Evolutionary conservation across 2,329 filamentous ascomycete species (phyloP).

Genomic region (Aspergillus sclerotialis): DNA sequence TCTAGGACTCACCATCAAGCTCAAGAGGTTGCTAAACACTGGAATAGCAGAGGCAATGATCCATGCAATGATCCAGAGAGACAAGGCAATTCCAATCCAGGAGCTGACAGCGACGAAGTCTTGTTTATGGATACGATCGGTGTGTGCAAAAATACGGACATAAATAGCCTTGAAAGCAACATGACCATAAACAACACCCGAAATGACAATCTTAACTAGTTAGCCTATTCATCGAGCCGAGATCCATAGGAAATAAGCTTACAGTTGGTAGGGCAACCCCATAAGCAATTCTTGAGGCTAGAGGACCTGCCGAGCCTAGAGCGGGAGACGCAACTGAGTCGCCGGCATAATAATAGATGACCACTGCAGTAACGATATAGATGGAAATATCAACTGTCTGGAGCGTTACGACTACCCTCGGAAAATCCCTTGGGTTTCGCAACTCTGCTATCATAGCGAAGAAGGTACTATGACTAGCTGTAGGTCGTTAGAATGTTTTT

Average conservation of each 20-base stretch:
- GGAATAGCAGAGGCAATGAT: slow-evolving; percentile 64
- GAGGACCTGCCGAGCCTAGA: slow-evolving; percentile 52
- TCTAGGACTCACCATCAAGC: slow-evolving; percentile 43
- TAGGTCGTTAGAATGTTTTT: slow-evolving; percentile 3
- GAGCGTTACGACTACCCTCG: slow-evolving; percentile 56
- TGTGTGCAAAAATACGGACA: slow-evolving; percentile 54
- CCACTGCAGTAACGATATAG: slow-evolving; percentile 59
- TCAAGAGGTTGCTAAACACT: slow-evolving; percentile 59
- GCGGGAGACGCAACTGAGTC: slow-evolving; percentile 57
- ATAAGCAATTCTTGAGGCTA: slow-evolving; percentile 59
- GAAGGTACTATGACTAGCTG: slow-evolving; percentile 58
- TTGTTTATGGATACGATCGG: slow-evolving; percentile 47
- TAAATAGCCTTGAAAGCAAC: slow-evolving; percentile 63
- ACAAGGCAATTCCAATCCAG: slow-evolving; percentile 53
- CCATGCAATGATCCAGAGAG: slow-evolving; percentile 56
- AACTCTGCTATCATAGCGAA: slow-evolving; percentile 61
- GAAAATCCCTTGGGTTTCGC: slow-evolving; percentile 53
- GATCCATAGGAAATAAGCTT: slow-evolving; percentile 10
- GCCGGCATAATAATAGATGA: slow-evolving; percentile 64
- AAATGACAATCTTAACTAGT: slow-evolving; percentile 51
- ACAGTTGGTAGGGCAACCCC: slow-evolving; percentile 60
- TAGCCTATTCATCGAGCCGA: neutral
- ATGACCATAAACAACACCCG: slow-evolving; percentile 63
- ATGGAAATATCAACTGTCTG: slow-evolving; percentile 54
- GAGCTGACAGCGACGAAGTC: slow-evolving; percentile 46